Percentiles rank a stretch among this genome's conserved stretches.
phyloP scores from a whole-genome alignment of 331 rosid genomes.

The Rosa hybrid region DNA sequence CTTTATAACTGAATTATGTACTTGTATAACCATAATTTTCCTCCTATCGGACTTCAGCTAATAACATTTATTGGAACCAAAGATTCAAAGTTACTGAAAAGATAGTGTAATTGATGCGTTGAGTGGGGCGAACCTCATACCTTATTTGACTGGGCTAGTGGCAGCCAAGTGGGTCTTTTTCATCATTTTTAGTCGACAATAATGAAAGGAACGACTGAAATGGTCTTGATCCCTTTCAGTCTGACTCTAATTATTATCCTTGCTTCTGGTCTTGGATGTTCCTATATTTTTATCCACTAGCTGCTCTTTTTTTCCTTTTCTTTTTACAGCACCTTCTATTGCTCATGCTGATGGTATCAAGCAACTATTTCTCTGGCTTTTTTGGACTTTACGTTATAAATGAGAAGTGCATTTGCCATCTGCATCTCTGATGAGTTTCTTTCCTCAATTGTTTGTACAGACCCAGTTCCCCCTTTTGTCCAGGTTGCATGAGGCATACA shows the following conservation, averaged over 20 bases:
- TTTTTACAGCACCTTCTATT: too few relatives aligned
- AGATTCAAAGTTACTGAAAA: background rate
- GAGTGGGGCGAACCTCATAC: background rate
- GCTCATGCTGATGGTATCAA: too few relatives aligned
- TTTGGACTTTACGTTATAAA: background rate
- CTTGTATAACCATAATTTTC: background rate
- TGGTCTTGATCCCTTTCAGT: background rate
- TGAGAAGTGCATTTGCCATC: background rate
- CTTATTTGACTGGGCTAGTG: background rate
- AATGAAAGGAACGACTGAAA: background rate
- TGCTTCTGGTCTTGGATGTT: background rate
- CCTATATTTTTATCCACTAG: background rate
- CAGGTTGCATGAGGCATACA: slow-evolving; percentile 62
- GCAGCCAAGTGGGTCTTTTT: background rate
- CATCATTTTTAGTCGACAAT: background rate
- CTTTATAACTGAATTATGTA: background rate
- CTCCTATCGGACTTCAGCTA: background rate
- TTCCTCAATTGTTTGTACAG: slow-evolving; percentile 37
- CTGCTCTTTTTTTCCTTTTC: too few relatives aligned
- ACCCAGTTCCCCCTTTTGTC: slow-evolving; percentile 55
- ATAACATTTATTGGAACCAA: background rate
- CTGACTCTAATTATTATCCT: background rate
- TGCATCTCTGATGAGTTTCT: slow-evolving; percentile 6
- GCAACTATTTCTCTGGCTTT: too few relatives aligned
- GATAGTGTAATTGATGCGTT: background rate